Percentiles rank a stretch among this genome's conserved stretches.
phyloP scores from a whole-genome alignment of 2,329 filamentous ascomycete genomes.

The Aspergillus terreus region DNA sequence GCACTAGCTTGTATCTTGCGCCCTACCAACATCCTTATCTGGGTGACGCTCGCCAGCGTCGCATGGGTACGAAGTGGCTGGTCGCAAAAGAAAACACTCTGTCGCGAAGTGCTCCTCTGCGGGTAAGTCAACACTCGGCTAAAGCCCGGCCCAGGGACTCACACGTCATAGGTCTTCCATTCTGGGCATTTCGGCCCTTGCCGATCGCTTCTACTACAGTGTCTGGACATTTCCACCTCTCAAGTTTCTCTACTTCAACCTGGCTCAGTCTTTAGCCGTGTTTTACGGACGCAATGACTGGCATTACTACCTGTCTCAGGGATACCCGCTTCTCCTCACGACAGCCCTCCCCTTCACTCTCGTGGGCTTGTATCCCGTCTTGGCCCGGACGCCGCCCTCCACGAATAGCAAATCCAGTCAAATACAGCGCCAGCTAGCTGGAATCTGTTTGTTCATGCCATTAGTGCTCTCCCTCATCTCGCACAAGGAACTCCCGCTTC shows the following conservation, averaged over 20 bases:
- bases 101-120: constrained; percentile 64
- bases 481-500: constrained; percentile 95
- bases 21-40: constrained; percentile 85
- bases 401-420: constrained; percentile 27
- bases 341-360: constrained; percentile 75
- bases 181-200: constrained; percentile 60
- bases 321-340: constrained; percentile 79
- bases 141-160: constrained; percentile 2
- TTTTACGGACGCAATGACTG: constrained; percentile 90
- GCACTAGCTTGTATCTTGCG: constrained; percentile 79
- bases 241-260: constrained; percentile 85
- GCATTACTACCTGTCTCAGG: constrained; percentile 92
- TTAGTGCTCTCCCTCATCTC: constrained; percentile 70
- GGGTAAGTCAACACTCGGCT: constrained; percentile 28
- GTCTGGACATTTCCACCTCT: constrained; percentile 85
- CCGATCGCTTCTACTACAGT: constrained; percentile 77
- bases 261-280: constrained; percentile 78
- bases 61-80: constrained; percentile 45
- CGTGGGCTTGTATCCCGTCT: constrained; percentile 57
- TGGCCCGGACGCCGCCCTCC: constrained; percentile 34
- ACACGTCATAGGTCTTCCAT: constrained; percentile 47
- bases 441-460: constrained; percentile 58
- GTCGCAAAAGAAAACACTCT: constrained; percentile 49
- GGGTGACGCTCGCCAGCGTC: constrained; percentile 64
- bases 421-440: constrained; percentile 54